Conservation (phyloP, 176 grass and related monocot genomes). For the Oryza coarctata region DNA sequence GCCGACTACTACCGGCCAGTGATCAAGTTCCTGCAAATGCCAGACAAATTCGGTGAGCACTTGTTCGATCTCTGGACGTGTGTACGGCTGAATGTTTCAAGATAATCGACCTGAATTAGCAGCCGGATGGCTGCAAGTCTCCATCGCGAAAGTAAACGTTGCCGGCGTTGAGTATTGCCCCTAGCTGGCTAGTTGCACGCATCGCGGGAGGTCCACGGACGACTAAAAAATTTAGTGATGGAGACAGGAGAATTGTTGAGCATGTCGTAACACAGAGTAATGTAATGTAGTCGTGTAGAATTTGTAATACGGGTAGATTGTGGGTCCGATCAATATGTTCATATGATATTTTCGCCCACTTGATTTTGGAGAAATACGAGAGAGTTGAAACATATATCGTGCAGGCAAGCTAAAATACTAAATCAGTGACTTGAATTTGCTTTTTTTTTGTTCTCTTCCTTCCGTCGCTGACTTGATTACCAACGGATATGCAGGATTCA, state of each 20-base stretch:
- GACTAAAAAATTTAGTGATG: background rate
- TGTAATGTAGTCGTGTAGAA: no score
- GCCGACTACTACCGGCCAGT: conserved; percentile 41
- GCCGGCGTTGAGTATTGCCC: background rate
- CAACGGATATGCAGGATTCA: conserved; percentile 28
- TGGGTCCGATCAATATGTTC: no score
- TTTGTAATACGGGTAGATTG: no score
- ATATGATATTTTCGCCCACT: no score
- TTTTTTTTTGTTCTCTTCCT: background rate
- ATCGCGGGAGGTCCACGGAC: background rate
- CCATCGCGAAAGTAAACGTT: background rate
- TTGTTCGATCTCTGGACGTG: no score
- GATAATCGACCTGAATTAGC: background rate
- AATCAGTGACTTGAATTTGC: background rate
- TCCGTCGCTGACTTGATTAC: background rate
- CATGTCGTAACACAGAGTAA: no score
- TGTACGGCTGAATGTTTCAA: background rate
- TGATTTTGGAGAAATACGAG: no score
- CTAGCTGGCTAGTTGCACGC: background rate
- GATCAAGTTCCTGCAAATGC: background rate
- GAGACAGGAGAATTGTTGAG: background rate
- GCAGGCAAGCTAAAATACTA: background rate
- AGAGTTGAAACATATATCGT: background rate
- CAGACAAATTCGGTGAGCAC: background rate
- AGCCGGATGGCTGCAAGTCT: no score